phyloP scores from a whole-genome alignment of 148 eudicot species.

The Camellia sinensis region DNA sequence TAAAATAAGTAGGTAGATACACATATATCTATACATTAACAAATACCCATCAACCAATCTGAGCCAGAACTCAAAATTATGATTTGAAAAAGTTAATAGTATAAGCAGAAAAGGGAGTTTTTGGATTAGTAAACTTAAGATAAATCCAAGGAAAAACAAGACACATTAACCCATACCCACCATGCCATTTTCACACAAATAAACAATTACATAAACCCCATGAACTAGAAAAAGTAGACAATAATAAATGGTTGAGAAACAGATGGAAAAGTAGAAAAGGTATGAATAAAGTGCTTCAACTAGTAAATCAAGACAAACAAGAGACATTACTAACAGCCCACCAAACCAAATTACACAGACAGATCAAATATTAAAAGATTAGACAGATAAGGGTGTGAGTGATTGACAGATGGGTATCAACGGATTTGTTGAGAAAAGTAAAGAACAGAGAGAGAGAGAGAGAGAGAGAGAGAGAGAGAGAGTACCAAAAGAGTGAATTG shows the following conservation, averaged over 20 bases:
- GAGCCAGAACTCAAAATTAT: neutral
- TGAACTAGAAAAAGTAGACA: neutral
- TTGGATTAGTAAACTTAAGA: neutral
- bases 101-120: neutral
- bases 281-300: neutral
- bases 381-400: slow-evolving; percentile 7
- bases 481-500: slow-evolving; percentile 46
- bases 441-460: neutral
- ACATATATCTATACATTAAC: neutral
- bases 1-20: neutral
- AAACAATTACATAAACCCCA: neutral
- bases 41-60: neutral
- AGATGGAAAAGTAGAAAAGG: neutral
- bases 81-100: neutral
- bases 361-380: slow-evolving; percentile 13
- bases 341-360: slow-evolving; percentile 19
- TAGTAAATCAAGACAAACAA: slow-evolving; percentile 4
- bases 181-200: neutral
- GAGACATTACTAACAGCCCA: slow-evolving; percentile 9
- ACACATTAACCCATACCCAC: neutral
- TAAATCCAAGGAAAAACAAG: neutral
- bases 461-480: neutral
- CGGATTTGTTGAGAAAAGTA: neutral
- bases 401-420: slow-evolving; percentile 30
- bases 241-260: neutral